These are phyloP conservation scores for Dalechampia spathulata DNA, from an alignment of 441 rosid species.

Conservation along the genomic window DNA sequence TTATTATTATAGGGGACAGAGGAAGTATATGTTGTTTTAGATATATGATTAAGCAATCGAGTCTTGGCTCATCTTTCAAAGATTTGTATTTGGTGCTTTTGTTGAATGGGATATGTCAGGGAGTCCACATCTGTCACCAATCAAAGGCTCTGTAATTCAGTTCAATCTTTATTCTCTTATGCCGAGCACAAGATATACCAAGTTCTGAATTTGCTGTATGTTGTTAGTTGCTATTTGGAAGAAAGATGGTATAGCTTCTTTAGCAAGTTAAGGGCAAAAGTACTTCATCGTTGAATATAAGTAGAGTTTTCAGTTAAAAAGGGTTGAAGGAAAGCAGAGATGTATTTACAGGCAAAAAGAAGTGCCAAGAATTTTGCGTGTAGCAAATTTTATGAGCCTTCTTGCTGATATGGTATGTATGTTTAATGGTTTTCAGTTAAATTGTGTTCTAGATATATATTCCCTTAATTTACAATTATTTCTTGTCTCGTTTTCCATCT, in stretches of 20 bases:
- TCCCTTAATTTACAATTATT: no score
- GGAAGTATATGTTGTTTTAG: background rate
- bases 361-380: no score
- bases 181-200: background rate
- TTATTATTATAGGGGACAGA: no score
- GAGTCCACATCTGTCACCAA: background rate
- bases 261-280: background rate
- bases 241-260: background rate
- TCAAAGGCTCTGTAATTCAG: no score
- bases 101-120: slow-evolving; percentile 1
- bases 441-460: no score
- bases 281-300: background rate
- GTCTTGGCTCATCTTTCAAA: background rate
- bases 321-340: no score
- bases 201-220: background rate
- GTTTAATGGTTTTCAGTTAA: no score
- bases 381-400: no score
- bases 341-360: no score
- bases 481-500: no score
- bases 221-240: background rate
- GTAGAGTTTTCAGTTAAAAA: no score
- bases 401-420: no score
- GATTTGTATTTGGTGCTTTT: background rate
- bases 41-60: background rate
- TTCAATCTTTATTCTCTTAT: background rate